Conservation (phyloP, 2,329 filamentous ascomycete genomes). For the Cladophialophora bantiana region DNA sequence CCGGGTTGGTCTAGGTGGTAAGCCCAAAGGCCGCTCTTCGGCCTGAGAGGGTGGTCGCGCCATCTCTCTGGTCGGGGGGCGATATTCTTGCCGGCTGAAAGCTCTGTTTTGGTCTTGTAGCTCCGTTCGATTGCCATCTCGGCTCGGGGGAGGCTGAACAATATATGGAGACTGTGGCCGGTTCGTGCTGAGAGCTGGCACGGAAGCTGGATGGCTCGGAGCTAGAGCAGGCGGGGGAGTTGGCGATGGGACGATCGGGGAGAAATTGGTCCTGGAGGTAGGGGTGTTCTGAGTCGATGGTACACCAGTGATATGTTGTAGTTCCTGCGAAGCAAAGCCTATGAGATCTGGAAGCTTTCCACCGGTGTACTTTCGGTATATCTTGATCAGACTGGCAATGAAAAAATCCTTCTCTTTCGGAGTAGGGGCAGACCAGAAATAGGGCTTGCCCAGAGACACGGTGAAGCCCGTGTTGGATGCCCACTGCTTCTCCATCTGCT, state of each 20-base stretch:
- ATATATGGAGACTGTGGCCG: constrained; percentile 37
- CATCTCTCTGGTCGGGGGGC: constrained; percentile 28
- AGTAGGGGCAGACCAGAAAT: constrained; percentile 94
- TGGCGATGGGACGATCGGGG: constrained; percentile 38
- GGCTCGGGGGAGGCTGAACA: constrained; percentile 28
- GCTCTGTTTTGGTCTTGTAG: constrained; percentile 28
- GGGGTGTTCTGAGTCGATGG: constrained; percentile 27
- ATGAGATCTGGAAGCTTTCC: constrained; percentile 78
- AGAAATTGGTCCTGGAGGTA: constrained; percentile 40
- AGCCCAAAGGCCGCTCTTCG: constrained; percentile 21
- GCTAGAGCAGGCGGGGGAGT: constrained; percentile 27
- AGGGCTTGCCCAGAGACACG: constrained; percentile 89
- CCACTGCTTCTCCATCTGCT: constrained; percentile 72
- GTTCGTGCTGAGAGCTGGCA: constrained; percentile 11
- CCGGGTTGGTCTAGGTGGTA: constrained; percentile 22
- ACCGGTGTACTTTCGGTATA: constrained; percentile 94
- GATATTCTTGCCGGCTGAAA: constrained; percentile 27
- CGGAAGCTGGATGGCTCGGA: constrained; percentile 1
- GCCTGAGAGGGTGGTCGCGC: constrained; percentile 27
- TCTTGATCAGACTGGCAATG: constrained; percentile 93
- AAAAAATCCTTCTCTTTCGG: constrained; percentile 99
- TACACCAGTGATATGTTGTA: constrained; percentile 74
- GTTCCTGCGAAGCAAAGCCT: constrained; percentile 82
- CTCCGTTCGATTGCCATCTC: constrained; percentile 26
- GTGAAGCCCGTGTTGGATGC: constrained; percentile 84